Conservation (phyloP, 2,329 filamentous ascomycete genomes). For the Paraphoma chrysanthemicola region DNA sequence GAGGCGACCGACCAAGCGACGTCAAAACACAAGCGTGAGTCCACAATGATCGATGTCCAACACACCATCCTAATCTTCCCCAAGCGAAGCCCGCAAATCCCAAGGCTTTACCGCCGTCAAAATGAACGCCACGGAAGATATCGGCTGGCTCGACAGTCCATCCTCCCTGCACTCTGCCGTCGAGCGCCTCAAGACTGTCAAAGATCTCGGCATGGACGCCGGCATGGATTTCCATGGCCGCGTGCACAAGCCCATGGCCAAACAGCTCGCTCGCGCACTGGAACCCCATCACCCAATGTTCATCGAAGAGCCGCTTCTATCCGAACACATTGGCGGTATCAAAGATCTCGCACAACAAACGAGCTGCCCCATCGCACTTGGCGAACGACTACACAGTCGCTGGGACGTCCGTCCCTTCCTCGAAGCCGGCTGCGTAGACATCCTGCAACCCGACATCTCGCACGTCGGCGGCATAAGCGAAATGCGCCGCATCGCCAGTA, state of each 20-base stretch:
- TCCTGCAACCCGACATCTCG: conserved; percentile 75
- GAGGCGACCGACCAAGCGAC: conserved; percentile 73
- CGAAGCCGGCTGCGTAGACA: conserved; percentile 70
- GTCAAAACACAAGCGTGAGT: conserved; percentile 68
- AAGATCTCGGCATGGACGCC: conserved; percentile 72
- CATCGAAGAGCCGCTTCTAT: conserved; percentile 76
- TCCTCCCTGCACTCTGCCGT: conserved; percentile 67
- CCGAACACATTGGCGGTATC: conserved; percentile 72
- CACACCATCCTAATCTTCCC: not conserved
- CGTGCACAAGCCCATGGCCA: conserved; percentile 81
- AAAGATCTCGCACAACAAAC: conserved; percentile 66
- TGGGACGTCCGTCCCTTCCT: conserved; percentile 79
- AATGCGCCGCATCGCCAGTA: conserved; percentile 70
- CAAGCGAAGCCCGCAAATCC: conserved; percentile 61
- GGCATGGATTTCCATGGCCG: conserved; percentile 81
- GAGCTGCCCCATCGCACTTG: conserved; percentile 72
- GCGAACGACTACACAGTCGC: conserved; percentile 73
- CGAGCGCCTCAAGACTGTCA: conserved; percentile 72
- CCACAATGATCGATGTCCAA: not conserved
- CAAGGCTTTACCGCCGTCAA: conserved; percentile 74
- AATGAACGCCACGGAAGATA: conserved; percentile 80
- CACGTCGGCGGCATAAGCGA: conserved; percentile 78
- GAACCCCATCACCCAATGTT: conserved; percentile 76
- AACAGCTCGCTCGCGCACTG: conserved; percentile 72
- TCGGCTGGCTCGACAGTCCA: conserved; percentile 79